Evolutionary conservation across 2,329 filamentous ascomycete species (phyloP).

Genomic region (Septoria linicola): DNA sequence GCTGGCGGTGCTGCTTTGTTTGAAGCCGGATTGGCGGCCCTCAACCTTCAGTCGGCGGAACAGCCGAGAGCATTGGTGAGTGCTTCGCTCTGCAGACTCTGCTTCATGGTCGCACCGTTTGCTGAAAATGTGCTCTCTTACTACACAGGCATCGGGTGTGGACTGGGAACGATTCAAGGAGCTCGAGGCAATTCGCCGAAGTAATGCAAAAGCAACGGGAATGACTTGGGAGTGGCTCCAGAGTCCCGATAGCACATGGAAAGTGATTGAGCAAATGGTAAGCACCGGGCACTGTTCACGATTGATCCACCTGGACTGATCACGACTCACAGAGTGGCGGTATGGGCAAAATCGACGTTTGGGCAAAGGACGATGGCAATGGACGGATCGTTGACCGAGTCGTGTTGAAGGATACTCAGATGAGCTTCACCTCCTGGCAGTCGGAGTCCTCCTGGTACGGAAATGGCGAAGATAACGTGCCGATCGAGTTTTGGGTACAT

Average conservation of each 20-base stretch:
- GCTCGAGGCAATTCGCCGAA: no score
- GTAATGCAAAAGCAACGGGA: no score
- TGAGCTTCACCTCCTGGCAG: neutral
- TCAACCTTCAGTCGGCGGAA: no score
- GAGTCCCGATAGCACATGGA: constrained; percentile 14
- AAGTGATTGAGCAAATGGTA: neutral
- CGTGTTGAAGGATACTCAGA: constrained; percentile 12
- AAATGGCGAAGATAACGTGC: neutral
- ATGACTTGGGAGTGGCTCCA: no score
- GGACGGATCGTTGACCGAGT: constrained; percentile 4
- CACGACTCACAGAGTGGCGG: constrained; percentile 1
- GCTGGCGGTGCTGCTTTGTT: no score
- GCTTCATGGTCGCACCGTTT: neutral
- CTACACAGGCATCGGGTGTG: no score
- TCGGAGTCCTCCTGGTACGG: constrained; percentile 10
- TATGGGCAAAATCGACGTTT: constrained; percentile 9
- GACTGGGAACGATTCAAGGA: no score
- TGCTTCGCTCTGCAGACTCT: neutral
- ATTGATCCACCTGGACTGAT: no score
- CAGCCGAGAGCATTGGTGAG: no score
- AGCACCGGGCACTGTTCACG: no score
- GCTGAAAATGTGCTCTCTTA: no score
- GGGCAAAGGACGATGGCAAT: neutral
- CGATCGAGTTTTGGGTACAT: constrained; percentile 12
- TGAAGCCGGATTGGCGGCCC: no score